Percentiles rank a stretch among this genome's conserved stretches.
Evolutionary conservation across 2,329 filamentous ascomycete species (phyloP).

Genomic region (Curvularia sp.): DNA sequence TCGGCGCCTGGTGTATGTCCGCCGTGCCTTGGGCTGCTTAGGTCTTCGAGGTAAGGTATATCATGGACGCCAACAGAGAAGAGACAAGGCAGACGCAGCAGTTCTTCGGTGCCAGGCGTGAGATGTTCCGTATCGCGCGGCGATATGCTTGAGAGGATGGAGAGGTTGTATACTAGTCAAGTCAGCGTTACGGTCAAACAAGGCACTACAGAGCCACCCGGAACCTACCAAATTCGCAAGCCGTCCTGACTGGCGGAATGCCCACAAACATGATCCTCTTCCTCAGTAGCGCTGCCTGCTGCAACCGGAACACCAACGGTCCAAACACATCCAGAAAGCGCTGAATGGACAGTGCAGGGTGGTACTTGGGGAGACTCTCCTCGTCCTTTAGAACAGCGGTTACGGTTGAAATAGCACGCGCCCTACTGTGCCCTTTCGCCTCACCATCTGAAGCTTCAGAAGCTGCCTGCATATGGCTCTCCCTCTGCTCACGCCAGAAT

Average conservation of each 20-base stretch:
- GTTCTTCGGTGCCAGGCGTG: slow-evolving; percentile 65
- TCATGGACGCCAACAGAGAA: slow-evolving; percentile 95
- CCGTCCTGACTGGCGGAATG: slow-evolving; percentile 81
- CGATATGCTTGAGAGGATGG: slow-evolving; percentile 89
- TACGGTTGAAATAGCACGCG: slow-evolving; percentile 58
- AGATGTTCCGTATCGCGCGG: slow-evolving; percentile 73
- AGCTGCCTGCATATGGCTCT: background rate
- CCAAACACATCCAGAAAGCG: slow-evolving; percentile 83
- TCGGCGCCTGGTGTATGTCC: slow-evolving; percentile 53
- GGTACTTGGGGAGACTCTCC: slow-evolving; percentile 75
- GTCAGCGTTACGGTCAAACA: slow-evolving; percentile 8
- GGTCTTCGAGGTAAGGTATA: slow-evolving; percentile 76
- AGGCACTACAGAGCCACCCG: background rate
- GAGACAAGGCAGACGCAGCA: slow-evolving; percentile 75
- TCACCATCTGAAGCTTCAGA: slow-evolving; percentile 6
- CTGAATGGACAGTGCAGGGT: slow-evolving; percentile 85
- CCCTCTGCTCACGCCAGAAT: slow-evolving; percentile 74
- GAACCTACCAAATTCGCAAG: slow-evolving; percentile 83
- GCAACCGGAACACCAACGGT: slow-evolving; percentile 88
- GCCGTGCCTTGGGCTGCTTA: slow-evolving; percentile 53
- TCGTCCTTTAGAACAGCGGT: slow-evolving; percentile 64
- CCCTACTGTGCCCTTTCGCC: slow-evolving; percentile 35
- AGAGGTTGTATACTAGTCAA: slow-evolving; percentile 82
- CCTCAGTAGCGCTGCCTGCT: slow-evolving; percentile 82
- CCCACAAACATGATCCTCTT: slow-evolving; percentile 89